A percentile compares a stretch with the other conserved stretches of the same genome.
Evolutionary conservation across 2,329 filamentous ascomycete species (phyloP).

Genomic region (Fonsecaea pedrosoi): DNA sequence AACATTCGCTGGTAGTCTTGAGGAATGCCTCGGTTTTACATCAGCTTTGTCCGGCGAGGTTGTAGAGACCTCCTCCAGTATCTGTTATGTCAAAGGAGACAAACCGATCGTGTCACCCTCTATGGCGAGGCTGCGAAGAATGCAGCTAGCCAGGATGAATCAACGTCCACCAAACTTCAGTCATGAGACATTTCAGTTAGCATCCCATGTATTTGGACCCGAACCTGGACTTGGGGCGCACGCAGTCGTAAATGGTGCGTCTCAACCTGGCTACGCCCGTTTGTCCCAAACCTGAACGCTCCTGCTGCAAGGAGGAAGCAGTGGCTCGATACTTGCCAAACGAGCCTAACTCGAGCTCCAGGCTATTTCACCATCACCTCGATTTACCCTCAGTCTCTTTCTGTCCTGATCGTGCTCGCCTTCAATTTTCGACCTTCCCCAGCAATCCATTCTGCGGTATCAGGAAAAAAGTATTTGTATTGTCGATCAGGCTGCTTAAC

Average conservation of each 20-base stretch:
- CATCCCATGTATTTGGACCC: not conserved
- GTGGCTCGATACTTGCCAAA: not conserved
- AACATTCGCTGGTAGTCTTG: not conserved
- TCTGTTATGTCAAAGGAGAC: not conserved
- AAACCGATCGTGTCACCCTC: not conserved
- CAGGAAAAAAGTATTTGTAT: conserved; percentile 9
- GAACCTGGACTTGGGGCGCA: not conserved
- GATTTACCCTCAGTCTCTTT: not conserved
- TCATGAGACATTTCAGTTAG: not conserved
- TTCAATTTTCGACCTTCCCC: not conserved
- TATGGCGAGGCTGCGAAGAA: not conserved
- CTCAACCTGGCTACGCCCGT: not conserved
- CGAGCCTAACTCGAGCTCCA: not conserved
- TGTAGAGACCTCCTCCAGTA: conserved; percentile 1
- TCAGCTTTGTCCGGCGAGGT: not conserved
- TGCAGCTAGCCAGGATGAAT: not conserved
- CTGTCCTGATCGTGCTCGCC: not conserved
- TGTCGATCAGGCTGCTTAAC: not conserved
- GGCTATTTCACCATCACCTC: not conserved
- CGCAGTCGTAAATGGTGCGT: not conserved
- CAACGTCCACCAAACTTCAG: not conserved
- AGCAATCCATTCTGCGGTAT: conserved; percentile 6
- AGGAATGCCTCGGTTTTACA: not conserved
- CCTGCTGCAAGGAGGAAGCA: not conserved
- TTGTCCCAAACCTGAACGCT: not conserved